A percentile compares a stretch with the other conserved stretches of the same genome.
Evolutionary conservation across 306 rosid species (phyloP).

Genomic region (Medicago lupulina): DNA sequence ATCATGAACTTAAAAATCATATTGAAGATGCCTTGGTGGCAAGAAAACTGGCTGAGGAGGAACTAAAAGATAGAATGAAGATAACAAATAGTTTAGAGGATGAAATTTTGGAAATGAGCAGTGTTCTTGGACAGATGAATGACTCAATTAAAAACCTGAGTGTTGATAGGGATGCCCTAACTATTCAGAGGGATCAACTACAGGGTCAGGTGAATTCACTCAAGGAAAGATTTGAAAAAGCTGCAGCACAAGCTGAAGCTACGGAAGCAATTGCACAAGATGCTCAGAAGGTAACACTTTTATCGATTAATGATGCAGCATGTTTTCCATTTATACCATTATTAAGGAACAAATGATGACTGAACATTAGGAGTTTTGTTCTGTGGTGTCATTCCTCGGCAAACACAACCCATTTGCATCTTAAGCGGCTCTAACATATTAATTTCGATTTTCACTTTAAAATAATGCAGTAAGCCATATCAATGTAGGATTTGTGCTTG

Average conservation of each 20-base stretch:
- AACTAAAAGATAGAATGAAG: constrained; percentile 63
- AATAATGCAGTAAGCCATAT: constrained; percentile 20
- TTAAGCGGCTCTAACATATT: constrained; percentile 2
- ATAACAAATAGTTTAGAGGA: constrained; percentile 65
- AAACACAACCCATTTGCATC: constrained; percentile 1
- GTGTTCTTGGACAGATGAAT: constrained; percentile 63
- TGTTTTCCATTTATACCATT: constrained; percentile 10
- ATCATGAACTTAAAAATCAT: constrained; percentile 51
- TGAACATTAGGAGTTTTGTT: neutral
- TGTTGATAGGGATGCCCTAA: constrained; percentile 56
- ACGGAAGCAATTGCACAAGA: constrained; percentile 69
- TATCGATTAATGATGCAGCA: constrained; percentile 14
- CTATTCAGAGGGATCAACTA: constrained; percentile 70
- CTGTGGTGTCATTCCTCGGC: neutral
- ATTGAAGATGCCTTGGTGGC: constrained; percentile 60
- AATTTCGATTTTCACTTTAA: neutral
- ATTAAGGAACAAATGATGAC: neutral
- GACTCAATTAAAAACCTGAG: constrained; percentile 57
- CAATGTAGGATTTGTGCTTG: neutral
- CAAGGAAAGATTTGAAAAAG: constrained; percentile 66
- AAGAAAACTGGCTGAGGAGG: constrained; percentile 59
- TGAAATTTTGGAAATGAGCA: constrained; percentile 72
- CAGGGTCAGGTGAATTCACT: constrained; percentile 59
- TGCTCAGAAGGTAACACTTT: constrained; percentile 70
- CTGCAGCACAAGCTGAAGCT: constrained; percentile 69